phyloP scores from a whole-genome alignment of 2,329 filamentous ascomycete genomes.

The Eutypella sp. region DNA sequence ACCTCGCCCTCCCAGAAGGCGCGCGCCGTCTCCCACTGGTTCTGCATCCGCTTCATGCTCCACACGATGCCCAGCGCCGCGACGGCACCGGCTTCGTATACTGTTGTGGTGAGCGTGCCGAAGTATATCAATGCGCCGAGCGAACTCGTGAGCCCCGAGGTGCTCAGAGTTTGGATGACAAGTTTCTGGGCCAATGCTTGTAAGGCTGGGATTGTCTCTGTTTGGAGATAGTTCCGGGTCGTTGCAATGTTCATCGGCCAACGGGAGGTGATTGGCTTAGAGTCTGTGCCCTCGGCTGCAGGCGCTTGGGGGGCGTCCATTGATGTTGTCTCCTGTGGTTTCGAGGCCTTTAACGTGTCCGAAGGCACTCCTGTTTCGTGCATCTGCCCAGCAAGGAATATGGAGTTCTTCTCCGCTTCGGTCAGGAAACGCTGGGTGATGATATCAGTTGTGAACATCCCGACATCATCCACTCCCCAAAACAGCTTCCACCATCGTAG shows the following conservation, averaged over 20 bases:
- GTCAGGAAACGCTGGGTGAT: constrained; percentile 72
- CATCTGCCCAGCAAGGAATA: constrained; percentile 76
- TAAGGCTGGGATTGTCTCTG: constrained; percentile 63
- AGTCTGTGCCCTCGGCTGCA: background rate
- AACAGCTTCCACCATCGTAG: constrained; percentile 93
- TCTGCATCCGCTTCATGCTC: constrained; percentile 56
- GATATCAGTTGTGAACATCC: constrained; percentile 75
- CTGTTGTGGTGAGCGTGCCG: constrained; percentile 45
- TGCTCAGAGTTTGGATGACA: constrained; percentile 70
- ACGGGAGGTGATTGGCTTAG: constrained; percentile 15
- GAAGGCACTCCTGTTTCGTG: constrained; percentile 38
- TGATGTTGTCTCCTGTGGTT: background rate
- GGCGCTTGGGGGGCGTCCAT: constrained; percentile 1
- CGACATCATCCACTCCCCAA: constrained; percentile 90
- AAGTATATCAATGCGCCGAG: constrained; percentile 54
- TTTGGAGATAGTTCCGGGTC: constrained; percentile 61
- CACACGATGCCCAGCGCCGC: constrained; percentile 57
- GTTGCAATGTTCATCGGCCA: constrained; percentile 75
- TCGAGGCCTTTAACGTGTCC: background rate
- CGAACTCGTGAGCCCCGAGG: constrained; percentile 57
- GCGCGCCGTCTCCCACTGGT: constrained; percentile 56
- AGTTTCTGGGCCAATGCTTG: constrained; percentile 70
- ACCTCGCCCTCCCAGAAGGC: constrained; percentile 62
- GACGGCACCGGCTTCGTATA: constrained; percentile 59
- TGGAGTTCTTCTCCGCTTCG: constrained; percentile 72